A percentile compares a stretch with the other conserved stretches of the same genome.
phyloP scores from a whole-genome alignment of 2,329 filamentous ascomycete genomes.

The Helotiales sp. region DNA sequence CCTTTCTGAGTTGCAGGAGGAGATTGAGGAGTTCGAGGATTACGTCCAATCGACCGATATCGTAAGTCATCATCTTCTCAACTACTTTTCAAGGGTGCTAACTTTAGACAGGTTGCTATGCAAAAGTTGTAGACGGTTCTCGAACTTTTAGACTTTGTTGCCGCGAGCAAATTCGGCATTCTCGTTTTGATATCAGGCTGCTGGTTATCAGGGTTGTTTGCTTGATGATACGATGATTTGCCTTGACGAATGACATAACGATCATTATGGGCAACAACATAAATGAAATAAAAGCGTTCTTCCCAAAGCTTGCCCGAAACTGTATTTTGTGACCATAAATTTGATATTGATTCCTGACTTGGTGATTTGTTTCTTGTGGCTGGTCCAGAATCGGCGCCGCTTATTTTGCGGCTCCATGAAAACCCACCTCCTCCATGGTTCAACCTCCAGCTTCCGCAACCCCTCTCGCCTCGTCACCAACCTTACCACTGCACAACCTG shows the following conservation, averaged over 20 bases:
- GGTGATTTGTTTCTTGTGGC: background rate
- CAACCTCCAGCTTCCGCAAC: background rate
- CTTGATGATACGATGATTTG: slow-evolving; percentile 29
- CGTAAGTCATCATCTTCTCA: slow-evolving; percentile 49
- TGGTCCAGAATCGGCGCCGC: background rate
- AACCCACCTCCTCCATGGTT: background rate
- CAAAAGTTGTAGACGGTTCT: slow-evolving; percentile 76
- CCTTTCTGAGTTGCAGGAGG: slow-evolving; percentile 81
- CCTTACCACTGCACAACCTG: background rate
- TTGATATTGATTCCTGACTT: background rate
- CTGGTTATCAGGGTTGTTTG: slow-evolving; percentile 31
- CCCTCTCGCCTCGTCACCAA: background rate
- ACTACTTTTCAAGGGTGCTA: slow-evolving; percentile 31
- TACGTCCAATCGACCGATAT: slow-evolving; percentile 94
- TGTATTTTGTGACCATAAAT: slow-evolving; percentile 1
- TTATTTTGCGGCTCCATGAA: slow-evolving; percentile 15
- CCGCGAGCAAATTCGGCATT: slow-evolving; percentile 26
- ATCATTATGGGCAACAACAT: slow-evolving; percentile 39
- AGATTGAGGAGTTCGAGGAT: slow-evolving; percentile 87
- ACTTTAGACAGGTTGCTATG: slow-evolving; percentile 67
- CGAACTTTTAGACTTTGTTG: slow-evolving; percentile 30
- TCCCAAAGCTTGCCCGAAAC: background rate
- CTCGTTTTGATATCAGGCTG: slow-evolving; percentile 34
- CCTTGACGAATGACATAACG: slow-evolving; percentile 39
- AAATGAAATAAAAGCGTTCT: slow-evolving; percentile 36